Conservation (phyloP, 768 basidiomycete species). For the Piloderma croceum region DNA sequence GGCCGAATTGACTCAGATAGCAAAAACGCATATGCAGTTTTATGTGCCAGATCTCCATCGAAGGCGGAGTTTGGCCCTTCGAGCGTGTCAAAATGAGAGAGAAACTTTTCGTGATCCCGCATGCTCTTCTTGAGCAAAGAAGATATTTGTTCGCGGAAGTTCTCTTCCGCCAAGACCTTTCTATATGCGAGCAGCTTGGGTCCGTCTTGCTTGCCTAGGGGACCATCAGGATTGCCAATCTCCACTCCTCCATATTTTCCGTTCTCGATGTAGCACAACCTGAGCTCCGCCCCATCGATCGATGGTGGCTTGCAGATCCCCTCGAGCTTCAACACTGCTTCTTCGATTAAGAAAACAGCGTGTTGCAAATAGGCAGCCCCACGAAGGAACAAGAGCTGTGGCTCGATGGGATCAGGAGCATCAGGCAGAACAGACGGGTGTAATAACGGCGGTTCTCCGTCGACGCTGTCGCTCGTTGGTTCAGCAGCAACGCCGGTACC, state of each 20-base stretch:
- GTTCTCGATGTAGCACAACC: slow-evolving; percentile 69
- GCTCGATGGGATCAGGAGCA: slow-evolving; percentile 83
- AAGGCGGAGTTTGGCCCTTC: slow-evolving; percentile 32
- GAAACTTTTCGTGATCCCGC: slow-evolving; percentile 81
- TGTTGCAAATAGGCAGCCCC: slow-evolving; percentile 82
- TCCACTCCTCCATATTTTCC: slow-evolving; percentile 82
- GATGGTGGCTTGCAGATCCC: slow-evolving; percentile 53
- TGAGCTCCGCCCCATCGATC: slow-evolving; percentile 67
- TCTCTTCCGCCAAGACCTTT: slow-evolving; percentile 44
- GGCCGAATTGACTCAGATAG: slow-evolving; percentile 66
- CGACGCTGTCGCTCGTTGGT: slow-evolving; percentile 37
- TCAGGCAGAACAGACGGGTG: slow-evolving; percentile 72
- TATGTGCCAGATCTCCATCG: slow-evolving; percentile 41
- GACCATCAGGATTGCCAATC: slow-evolving; percentile 75
- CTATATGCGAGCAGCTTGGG: slow-evolving; percentile 63
- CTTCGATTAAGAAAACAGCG: slow-evolving; percentile 69
- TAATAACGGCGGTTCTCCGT: slow-evolving; percentile 46
- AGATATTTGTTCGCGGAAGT: slow-evolving; percentile 56
- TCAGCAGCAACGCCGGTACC: slow-evolving; percentile 53
- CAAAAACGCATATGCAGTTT: slow-evolving; percentile 61
- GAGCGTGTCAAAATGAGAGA: slow-evolving; percentile 75
- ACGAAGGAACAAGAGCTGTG: slow-evolving; percentile 76
- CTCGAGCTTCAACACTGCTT: slow-evolving; percentile 65
- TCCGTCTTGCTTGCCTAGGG: slow-evolving; percentile 54
- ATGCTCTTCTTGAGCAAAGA: slow-evolving; percentile 65